Evolutionary conservation across 306 rosid genomes (phyloP), one percentile per base, ranked within the genome.

Genomic region (Medicago ruthenica): DNA sequence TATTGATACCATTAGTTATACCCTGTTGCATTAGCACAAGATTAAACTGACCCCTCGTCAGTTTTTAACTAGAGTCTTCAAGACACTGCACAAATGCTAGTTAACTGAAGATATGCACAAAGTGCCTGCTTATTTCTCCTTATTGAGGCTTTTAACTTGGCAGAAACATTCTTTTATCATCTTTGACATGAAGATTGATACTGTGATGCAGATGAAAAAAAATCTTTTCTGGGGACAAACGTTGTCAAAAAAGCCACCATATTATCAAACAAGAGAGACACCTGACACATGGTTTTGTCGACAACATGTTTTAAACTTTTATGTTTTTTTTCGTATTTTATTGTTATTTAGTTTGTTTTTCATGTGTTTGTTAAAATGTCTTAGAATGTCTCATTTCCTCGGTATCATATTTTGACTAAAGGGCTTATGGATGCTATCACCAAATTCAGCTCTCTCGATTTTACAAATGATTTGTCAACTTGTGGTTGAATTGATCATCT

Each of bases 231-330:
- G 93, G 80, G 68, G 93, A 87, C 82, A 86, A 77, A 78, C 91
- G 14, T 71, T 93, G 78, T 73, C 87, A 64, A 89, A 82, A 79
- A 91, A 85, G 82, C 97, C 97, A 45, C 88, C 90, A 20, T 91
- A 93, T 71, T 93, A 93, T 77, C 88, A 70, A 66, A 93, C 98
- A 36, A 88, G 86, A 18, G 97, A 93, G 85, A 79, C 70, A 24
- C 92, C 97, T 7, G 96, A 88, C 84, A 69, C 78, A 82, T 93
- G 97, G 97, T 93, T 93, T 78, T 69, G 74, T 9, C 85, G 96
- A 0, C 82, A 85, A 73, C 84, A 89, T 57, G 97, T 93, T 70
- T 93, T n/a, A n/a, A n/a, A n/a, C n/a, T n/a, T n/a, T n/a, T n/a
- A n/a, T n/a, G n/a, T n/a, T n/a, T n/a, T n/a, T n/a, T n/a, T n/a